Base-by-base conservation (phyloP, 352 stramenopile genomes). In the Thraustotheca clavata region DNA sequence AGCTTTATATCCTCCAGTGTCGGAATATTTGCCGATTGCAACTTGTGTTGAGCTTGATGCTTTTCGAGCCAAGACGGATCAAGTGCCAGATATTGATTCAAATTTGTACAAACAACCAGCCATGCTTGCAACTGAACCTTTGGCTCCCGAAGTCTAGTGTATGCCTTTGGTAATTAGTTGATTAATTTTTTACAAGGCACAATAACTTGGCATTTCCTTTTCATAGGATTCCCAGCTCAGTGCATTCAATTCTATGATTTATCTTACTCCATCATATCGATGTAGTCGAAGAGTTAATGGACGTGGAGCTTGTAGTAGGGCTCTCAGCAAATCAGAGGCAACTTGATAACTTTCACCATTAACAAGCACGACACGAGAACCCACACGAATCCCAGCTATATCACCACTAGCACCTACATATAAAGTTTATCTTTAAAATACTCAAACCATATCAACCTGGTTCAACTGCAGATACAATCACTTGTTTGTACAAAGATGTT, bases 281-380 rank as follows among this genome's bases (percentile, higher is more conserved):
- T 86, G 80, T 46, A 91, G 73, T 26, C 71, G 86, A 59, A 91
- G 73, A 50, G 74, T 65, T 29, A 91, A 69, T 14, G 83, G 83
- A 40, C 83, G 79, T 33, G 71, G 50, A 3, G 75, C 80, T 11
- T 74, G 78, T 52, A 75, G 71, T 48, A 91, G 83, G 39, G 73
- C 67, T 12, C 59, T 69, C 39, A 90, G 73, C 35, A 76, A 62
- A 22, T 89, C 80, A 31, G 69, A 68, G 11, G 73, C 76, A 27
- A 78, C 74, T 34, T 82, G 60, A 24, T 74, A 78, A 38, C 68
- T 75, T 24, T 67, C 73, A 6, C 80, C 80, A 34, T 91, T 91
- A 9, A 91, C 75, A 20, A 74, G 79, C 32, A 87, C 71, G 20
- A 90, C 74, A 8, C 74, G 73, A 9, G 80, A 87, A 0, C 83